Base-by-base conservation (phyloP, 2,329 filamentous ascomycete genomes). In the Diaporthe destruens region DNA sequence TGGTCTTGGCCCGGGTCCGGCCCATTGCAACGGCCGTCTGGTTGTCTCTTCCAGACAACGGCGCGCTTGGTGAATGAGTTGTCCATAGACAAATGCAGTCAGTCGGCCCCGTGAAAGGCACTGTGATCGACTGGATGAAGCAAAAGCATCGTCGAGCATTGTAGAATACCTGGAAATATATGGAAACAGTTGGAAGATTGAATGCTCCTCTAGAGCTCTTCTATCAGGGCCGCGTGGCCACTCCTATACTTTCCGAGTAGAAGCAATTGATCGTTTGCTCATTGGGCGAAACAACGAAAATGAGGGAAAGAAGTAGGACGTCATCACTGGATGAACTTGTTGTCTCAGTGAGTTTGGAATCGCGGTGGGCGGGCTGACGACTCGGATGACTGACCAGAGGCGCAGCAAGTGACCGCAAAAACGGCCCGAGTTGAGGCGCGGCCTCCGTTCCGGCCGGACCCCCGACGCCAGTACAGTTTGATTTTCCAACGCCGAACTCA, bases 261-360 rank as follows among this genome's bases (percentile, higher is more conserved):
- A 23, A 20, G 47, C 6, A 18, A 53, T 66, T 8, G 25, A 53
- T 18, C 34, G 2, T 53, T 51, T n/a, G 47, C 23, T 8, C 9
- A n/a, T 8, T 20, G 20, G 32, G 34, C n/a, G 16, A 66, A 20
- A 16, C 2, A 29, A 53, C 3, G n/a, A 51, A 9, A 25, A 20
- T n/a, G 6, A 20, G 3, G 39, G 39, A 34, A 25, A 51, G 5
- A 66, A 39, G 11, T 51, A 34, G 5, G n/a, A 66, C 32, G 61
- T 66, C 61, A 66, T 66, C 61, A 66, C 47, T 66, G 20, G 47
- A 66, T 66, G 61, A 66, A 20, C 44, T 51, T 25, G 8, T 66
- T n/a, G 32, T 66, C 32, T 23, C 32, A 8, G 12, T 11, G 47
- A 49, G 18, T 23, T 53, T 53, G 47, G 44, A 66, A 29, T 53